Conservation (phyloP, 1,139 yeast species). For the Protomyces gravidus region DNA sequence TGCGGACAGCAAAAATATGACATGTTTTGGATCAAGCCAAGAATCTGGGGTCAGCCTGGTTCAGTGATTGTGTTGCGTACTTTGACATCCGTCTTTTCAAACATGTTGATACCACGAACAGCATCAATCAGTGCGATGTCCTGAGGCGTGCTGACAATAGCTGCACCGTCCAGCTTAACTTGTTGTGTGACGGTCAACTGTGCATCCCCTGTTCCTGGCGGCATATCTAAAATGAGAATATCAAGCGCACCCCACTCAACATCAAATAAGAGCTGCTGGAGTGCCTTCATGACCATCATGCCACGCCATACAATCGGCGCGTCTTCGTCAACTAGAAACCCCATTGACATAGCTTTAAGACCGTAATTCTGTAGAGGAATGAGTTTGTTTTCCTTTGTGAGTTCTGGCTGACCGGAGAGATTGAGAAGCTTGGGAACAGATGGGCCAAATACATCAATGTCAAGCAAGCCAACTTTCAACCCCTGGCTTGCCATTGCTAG, state of each 20-base stretch:
- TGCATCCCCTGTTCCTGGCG: conserved; percentile 90
- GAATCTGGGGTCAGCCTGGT: not conserved
- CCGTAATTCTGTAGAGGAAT: conserved; percentile 75
- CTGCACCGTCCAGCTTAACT: conserved; percentile 69
- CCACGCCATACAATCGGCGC: conserved; percentile 85
- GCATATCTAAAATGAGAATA: conserved; percentile 72
- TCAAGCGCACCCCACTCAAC: conserved; percentile 73
- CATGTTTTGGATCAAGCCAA: conserved; percentile 80
- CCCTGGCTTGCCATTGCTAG: conserved; percentile 56
- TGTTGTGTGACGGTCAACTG: conserved; percentile 78
- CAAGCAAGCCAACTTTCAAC: conserved; percentile 62
- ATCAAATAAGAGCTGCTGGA: conserved; percentile 74
- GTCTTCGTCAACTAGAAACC: conserved; percentile 64
- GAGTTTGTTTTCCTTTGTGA: conserved; percentile 54
- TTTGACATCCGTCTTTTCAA: conserved; percentile 68
- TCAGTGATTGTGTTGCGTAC: conserved; percentile 37
- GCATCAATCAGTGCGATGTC: conserved; percentile 81
- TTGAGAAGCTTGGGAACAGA: conserved; percentile 67
- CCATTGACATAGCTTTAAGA: conserved; percentile 84
- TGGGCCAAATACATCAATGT: conserved; percentile 83
- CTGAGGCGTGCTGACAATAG: conserved; percentile 81
- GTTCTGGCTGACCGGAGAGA: conserved; percentile 58
- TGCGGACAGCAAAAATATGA: conserved; percentile 71
- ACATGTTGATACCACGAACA: conserved; percentile 75
- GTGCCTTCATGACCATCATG: conserved; percentile 77